Percentiles rank a stretch among this genome's conserved stretches.
Conservation (phyloP, 441 rosid species). For the Erodium texanum region DNA sequence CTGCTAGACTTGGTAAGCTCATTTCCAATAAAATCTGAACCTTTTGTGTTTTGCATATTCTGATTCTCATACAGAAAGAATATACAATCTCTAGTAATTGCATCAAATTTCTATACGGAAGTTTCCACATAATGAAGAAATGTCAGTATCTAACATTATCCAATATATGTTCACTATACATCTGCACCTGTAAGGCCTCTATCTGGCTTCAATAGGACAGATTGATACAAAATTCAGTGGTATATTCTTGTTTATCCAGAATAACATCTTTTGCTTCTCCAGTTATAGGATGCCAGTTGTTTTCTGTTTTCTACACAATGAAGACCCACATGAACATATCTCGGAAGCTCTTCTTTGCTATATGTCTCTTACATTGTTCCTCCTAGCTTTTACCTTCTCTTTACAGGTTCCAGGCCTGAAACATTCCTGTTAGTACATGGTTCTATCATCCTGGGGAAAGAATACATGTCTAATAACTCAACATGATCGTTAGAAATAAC, state of each 20-base stretch:
- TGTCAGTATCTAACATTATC: too few species aligned
- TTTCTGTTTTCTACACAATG: neutral
- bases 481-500: too few species aligned
- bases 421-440: neutral
- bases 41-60: too few species aligned
- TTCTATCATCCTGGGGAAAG: neutral
- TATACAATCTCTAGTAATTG: too few species aligned
- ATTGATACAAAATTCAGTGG: neutral
- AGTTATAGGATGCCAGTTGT: neutral
- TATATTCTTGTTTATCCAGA: neutral
- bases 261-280: neutral
- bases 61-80: too few species aligned
- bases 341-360: neutral
- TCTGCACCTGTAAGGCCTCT: too few species aligned
- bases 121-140: too few species aligned
- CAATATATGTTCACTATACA: too few species aligned
- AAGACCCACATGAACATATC: neutral
- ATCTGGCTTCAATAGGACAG: neutral
- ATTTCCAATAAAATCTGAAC: too few species aligned
- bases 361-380: neutral
- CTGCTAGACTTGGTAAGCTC: too few species aligned
- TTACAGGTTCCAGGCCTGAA: neutral
- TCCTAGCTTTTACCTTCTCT: neutral
- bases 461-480: neutral
- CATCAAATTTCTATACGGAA: too few species aligned